These are phyloP conservation scores for Yueomyces sp. DNA, from an alignment of 805 yeast species.

Conservation along the genomic window DNA sequence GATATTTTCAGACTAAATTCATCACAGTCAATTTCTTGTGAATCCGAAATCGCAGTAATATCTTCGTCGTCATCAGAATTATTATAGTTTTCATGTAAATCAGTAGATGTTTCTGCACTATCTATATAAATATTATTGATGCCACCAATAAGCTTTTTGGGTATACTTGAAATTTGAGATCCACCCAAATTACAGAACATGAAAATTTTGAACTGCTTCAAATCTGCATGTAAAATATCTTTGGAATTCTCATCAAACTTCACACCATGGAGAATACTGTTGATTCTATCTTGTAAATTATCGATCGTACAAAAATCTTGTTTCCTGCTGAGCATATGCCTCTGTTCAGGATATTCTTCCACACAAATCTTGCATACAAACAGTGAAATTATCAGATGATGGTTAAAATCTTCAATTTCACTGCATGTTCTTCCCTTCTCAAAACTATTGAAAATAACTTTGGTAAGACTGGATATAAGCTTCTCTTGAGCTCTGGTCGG, in stretches of 20 bases:
- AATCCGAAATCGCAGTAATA: neutral
- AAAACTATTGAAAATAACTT: slow-evolving; percentile 12
- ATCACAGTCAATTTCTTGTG: neutral
- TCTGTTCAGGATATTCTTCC: neutral
- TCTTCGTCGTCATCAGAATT: slow-evolving; percentile 3
- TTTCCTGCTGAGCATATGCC: no score
- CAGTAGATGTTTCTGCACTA: neutral
- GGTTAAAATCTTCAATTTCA: slow-evolving; percentile 11
- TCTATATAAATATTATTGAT: slow-evolving; percentile 22
- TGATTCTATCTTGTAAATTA: no score
- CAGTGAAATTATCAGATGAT: slow-evolving; percentile 12
- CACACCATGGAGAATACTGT: no score
- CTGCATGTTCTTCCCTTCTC: neutral
- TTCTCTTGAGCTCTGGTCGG: slow-evolving; percentile 14
- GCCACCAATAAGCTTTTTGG: slow-evolving; percentile 9
- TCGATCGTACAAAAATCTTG: no score
- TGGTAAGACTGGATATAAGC: slow-evolving; percentile 11
- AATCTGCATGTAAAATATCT: no score
- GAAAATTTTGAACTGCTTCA: no score
- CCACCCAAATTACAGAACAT: no score
- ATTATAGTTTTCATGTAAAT: slow-evolving; percentile 2
- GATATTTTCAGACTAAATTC: neutral
- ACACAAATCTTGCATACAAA: slow-evolving; percentile 8
- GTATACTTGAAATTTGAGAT: neutral
- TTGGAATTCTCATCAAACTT: no score